Evolutionary conservation across 2,329 filamentous ascomycete species (phyloP), one percentile per base, ranked within the genome.

Genomic region (Aspergillus caelatus): DNA sequence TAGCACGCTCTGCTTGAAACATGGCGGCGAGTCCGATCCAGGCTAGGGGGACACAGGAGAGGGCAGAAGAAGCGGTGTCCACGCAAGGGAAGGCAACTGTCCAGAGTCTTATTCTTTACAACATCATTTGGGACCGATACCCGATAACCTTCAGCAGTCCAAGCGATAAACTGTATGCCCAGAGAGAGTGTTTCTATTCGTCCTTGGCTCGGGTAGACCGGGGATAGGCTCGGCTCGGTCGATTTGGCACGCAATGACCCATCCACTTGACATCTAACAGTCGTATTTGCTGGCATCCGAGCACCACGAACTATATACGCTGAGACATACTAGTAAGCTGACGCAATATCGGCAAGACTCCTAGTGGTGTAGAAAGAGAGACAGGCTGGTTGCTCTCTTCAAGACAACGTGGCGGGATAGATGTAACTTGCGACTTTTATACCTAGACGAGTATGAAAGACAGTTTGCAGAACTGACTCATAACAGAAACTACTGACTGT

Each of bases 41-140:
- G 52, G n/a, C 14, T 54, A 34, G 26, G 32, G 52, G 26, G 11
- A 54, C 28, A 54, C 52, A 32, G 10, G 52, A 30, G 52, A 54
- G 32, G 12, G 32, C 16, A 19, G 30, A 55, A 55, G 52, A 30
- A 26, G 52, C 52, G 52, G 52, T 55, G 52, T 55, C 52, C 52
- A 55, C 21, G 52, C 32, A 55, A 55, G 52, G 52, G 32, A 55
- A 55, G 52, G 32, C 32, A 55, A 55, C 52, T 55, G 16, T 55
- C 23, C 23, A 23, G 32, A 55, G 39, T 12, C 14, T 19, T 41
- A 52, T 55, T 39, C 21, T 55, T 55, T 39, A 21, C 52, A n/a
- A 30, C n/a, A 21, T 23, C 21, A 55, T 34, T 39, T 39, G 52
- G 16, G 36, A 23, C 32, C 21, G 52, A 55, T 34, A 55, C 52